Evolutionary conservation across 192 early-diverging fungal genomes (phyloP).

Genomic region (Gryganskiella cystojenkinii): DNA sequence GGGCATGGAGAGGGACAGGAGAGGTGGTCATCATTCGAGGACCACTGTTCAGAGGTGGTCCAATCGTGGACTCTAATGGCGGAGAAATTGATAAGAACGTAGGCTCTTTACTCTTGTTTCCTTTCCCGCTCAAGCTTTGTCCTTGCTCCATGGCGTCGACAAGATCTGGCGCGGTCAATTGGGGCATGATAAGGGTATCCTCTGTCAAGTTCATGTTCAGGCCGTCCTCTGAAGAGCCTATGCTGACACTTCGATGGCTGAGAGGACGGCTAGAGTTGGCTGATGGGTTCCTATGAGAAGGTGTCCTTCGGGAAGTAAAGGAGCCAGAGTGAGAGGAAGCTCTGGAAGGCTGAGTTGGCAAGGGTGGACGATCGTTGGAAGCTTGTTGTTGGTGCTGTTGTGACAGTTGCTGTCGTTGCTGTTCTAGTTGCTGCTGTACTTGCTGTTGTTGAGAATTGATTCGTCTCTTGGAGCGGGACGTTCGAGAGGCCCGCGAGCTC

Average conservation of each 20-base stretch:
- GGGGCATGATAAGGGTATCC: conserved; percentile 47
- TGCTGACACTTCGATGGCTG: neutral
- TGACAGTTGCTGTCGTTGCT: too few relatives aligned
- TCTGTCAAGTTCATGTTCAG: conserved; percentile 23
- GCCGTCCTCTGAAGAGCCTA: conserved; percentile 3
- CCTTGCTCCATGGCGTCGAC: neutral
- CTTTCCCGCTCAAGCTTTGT: too few relatives aligned
- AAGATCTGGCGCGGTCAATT: conserved; percentile 16
- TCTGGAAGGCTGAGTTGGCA: neutral
- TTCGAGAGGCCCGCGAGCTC: neutral
- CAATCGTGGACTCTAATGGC: conserved; percentile 11
- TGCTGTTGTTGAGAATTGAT: conserved; percentile 9
- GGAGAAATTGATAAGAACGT: conserved; percentile 21
- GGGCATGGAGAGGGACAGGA: conserved; percentile 41
- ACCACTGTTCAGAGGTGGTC: too few relatives aligned
- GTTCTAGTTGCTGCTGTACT: conserved; percentile 9
- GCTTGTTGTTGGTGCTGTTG: conserved; percentile 2
- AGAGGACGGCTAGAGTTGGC: conserved; percentile 2
- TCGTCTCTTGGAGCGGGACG: neutral
- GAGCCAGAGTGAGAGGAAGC: neutral
- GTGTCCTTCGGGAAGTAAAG: neutral
- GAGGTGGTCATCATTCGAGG: conserved; percentile 48
- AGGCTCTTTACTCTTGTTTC: too few relatives aligned
- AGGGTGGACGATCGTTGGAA: neutral
- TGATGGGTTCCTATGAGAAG: neutral